Base-by-base conservation (phyloP, 2,329 filamentous ascomycete genomes). In the Drechslerella coelobrocha region DNA sequence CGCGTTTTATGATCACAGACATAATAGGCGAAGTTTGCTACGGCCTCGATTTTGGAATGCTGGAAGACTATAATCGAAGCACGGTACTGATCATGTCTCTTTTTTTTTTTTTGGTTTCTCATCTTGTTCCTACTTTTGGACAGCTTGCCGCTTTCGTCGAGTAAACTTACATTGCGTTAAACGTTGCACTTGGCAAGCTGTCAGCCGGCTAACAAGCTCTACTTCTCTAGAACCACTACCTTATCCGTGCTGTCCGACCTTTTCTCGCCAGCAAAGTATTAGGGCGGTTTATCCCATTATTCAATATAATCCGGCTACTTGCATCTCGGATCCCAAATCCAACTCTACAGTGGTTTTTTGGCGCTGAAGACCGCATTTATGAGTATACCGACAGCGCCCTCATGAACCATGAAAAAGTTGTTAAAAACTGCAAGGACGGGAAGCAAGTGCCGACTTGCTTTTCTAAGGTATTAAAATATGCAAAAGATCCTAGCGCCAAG, bases 21-120 rank as follows among this genome's bases (percentile, higher is more conserved):
- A 29, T 45, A 23, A 61, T 68, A 24, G 50, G 19, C 6, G 62
- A 61, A 23, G 51, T 68, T 26, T 17, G 27, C 19, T 61, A 39
- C 51, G 62, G 62, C 3, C 31, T 48, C 19, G 55, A 61, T 50
- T 48, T 68, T 4, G 62, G 55, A 9, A 55, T 68, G 50, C 27
- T 68, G 17, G 31, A 50, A n/a, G 51, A 51, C 17, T 48, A 52
- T n/a, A n/a, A n/a, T n/a, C n/a, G n/a, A n/a, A n/a, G n/a, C n/a
- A n/a, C n/a, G n/a, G n/a, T n/a, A n/a, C n/a, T n/a, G n/a, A n/a
- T n/a, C n/a, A n/a, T n/a, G n/a, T n/a, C n/a, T n/a, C n/a, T n/a
- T n/a, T n/a, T n/a, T n/a, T n/a, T n/a, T n/a, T n/a, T n/a, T n/a
- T n/a, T n/a, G n/a, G n/a, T n/a, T n/a, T n/a, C n/a, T n/a, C n/a